A percentile compares a stretch with the other conserved stretches of the same genome.
Evolutionary conservation across 2,329 filamentous ascomycete species (phyloP).

Genomic region (Clonostachys chloroleuca): DNA sequence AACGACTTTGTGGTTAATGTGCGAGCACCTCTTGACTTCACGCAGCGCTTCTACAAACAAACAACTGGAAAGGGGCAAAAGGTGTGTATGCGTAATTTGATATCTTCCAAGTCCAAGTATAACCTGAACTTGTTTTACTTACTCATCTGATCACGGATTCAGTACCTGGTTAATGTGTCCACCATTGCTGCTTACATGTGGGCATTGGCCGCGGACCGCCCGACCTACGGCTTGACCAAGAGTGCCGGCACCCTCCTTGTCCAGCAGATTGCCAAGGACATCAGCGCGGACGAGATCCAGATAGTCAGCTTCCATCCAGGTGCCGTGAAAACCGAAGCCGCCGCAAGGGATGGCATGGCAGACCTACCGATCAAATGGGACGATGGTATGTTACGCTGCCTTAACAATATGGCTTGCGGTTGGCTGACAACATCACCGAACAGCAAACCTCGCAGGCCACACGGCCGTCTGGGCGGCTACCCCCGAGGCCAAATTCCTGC

Average conservation of each 20-base stretch:
- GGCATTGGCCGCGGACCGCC: slow-evolving; percentile 4
- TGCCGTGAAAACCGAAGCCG: slow-evolving; percentile 16
- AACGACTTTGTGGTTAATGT: slow-evolving; percentile 8
- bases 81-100: not conserved
- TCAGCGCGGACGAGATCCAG: slow-evolving; percentile 13
- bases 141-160: slow-evolving; percentile 1
- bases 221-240: slow-evolving; percentile 30
- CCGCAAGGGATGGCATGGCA: slow-evolving; percentile 7
- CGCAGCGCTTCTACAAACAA: slow-evolving; percentile 10
- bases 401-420: not conserved
- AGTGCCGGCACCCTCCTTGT: slow-evolving; percentile 24
- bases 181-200: slow-evolving; percentile 15
- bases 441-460: not conserved
- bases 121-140: not conserved
- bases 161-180: slow-evolving; percentile 8
- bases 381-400: not conserved
- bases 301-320: slow-evolving; percentile 16
- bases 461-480: slow-evolving; percentile 9
- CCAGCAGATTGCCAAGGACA: slow-evolving; percentile 30
- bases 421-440: not conserved
- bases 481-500: not conserved
- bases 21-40: slow-evolving; percentile 7
- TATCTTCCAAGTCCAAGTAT: not conserved
- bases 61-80: not conserved
- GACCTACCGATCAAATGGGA: slow-evolving; percentile 2